Conservation (phyloP, 2,329 filamentous ascomycete genomes). For the Berkeleyomyces rouxiae region DNA sequence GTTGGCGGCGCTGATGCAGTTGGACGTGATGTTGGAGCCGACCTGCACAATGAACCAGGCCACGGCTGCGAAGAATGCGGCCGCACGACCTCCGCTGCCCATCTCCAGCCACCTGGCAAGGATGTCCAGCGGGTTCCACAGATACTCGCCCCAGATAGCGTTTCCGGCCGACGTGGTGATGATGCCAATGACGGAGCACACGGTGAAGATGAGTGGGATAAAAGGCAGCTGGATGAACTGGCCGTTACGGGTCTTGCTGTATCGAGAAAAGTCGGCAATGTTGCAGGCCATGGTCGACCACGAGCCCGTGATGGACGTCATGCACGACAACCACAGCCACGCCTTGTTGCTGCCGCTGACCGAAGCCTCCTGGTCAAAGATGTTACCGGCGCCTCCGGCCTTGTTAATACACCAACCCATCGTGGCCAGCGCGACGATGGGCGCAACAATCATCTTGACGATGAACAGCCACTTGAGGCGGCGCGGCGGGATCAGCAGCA, state of each 20-base stretch:
- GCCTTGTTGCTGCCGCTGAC: conserved; percentile 24
- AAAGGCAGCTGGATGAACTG: conserved; percentile 31
- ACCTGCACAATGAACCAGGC: conserved; percentile 19
- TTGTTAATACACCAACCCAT: conserved; percentile 25
- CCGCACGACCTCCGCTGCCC: conserved; percentile 18
- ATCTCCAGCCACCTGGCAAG: conserved; percentile 25
- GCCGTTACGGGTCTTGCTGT: conserved; percentile 25
- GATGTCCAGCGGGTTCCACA: conserved; percentile 34
- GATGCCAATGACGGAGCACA: conserved; percentile 31
- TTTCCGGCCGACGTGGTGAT: conserved; percentile 30
- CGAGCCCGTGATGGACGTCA: conserved; percentile 32
- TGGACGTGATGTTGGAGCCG: conserved; percentile 20
- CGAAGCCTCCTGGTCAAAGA: conserved; percentile 9
- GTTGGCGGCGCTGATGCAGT: conserved; percentile 19
- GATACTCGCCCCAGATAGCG: conserved; percentile 27
- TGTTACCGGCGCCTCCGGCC: conserved; percentile 15
- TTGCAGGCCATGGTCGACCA: conserved; percentile 34
- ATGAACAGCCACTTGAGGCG: conserved; percentile 27
- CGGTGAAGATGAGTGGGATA: conserved; percentile 30
- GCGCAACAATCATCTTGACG: conserved; percentile 21
- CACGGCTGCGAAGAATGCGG: conserved; percentile 19
- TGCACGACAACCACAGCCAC: conserved; percentile 24
- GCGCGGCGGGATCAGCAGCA: conserved; percentile 29
- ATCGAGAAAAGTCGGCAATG: conserved; percentile 26
- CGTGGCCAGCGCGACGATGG: conserved; percentile 14